Percentiles rank a stretch among this genome's conserved stretches.
These are phyloP conservation scores for Verticillium nonalfalfae DNA, from an alignment of 2,329 filamentous ascomycete species.

Conservation along the genomic window DNA sequence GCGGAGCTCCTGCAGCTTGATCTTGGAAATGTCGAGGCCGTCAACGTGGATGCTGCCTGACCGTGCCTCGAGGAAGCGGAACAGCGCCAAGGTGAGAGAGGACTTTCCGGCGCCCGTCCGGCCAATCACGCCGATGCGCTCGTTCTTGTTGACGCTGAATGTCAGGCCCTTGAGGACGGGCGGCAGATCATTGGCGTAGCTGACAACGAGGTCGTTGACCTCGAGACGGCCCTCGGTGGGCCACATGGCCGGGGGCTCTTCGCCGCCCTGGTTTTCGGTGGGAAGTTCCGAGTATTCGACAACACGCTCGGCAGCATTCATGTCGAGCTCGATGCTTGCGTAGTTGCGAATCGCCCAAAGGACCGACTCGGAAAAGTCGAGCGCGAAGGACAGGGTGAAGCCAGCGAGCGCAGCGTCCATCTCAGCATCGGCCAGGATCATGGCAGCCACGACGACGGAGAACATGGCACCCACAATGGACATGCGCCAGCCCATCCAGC, in stretches of 20 bases:
- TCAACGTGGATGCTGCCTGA: conserved; percentile 65
- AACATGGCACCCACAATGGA: conserved; percentile 63
- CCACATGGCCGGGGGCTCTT: conserved; percentile 63
- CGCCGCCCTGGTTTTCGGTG: conserved; percentile 59
- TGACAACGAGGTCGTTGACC: conserved; percentile 64
- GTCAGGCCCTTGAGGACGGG: conserved; percentile 64
- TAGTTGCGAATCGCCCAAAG: conserved; percentile 63
- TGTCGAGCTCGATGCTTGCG: conserved; percentile 66
- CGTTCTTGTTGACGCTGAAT: conserved; percentile 59
- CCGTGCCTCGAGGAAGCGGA: conserved; percentile 67
- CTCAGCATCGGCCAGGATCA: conserved; percentile 54
- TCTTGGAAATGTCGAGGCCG: conserved; percentile 66
- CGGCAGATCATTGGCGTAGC: conserved; percentile 65
- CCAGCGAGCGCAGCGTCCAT: conserved; percentile 68
- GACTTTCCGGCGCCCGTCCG: conserved; percentile 76
- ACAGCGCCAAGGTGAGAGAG: conserved; percentile 66
- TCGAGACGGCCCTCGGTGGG: conserved; percentile 68
- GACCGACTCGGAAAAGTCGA: conserved; percentile 60
- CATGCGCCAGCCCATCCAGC: conserved; percentile 73
- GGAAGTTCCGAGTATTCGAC: conserved; percentile 66
- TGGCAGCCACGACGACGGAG: conserved; percentile 54
- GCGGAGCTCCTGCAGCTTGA: conserved; percentile 63
- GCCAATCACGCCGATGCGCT: conserved; percentile 71
- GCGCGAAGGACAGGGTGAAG: conserved; percentile 67
- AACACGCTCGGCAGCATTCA: conserved; percentile 73